Evolutionary conservation across 169 alveolate genomes (phyloP), one percentile per base, ranked within the genome.

Genomic region (Cryptosporidium ubiquitum): DNA sequence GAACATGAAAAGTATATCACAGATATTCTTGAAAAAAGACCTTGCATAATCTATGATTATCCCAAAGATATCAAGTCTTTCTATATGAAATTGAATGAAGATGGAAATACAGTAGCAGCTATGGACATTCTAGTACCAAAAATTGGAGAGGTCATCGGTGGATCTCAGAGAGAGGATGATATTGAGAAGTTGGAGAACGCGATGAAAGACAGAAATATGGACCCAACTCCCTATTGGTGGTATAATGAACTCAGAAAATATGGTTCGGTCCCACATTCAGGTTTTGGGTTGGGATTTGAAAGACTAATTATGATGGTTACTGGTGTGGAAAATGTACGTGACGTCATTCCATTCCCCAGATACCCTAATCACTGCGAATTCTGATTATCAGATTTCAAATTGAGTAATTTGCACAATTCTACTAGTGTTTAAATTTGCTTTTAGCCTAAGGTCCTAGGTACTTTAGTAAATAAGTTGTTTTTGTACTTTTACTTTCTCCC

Each of bases 201-300:
- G 94, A 97, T 97, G 84, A 84, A 85, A 68, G 98, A 97, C 85
- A 94, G 94, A 84, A 93, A 93, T 29, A 94, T 98, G 85, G 93
- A 94, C 29, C 68, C 73, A 37, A 91, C 93, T 52, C 95, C 92
- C 69, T 96, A 96, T 93, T 95, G 97, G 96, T 96, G 98, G 98
- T 96, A 96, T 86, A 71, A 95, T 75, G 98, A 96, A 44, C 91
- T 96, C 68, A 95, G 99, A 91, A 95, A 93, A 92, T 98, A 94
- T 91, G 99, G 99, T 52, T 93, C 99, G 14, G 97, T 97, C 47
- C 99, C 99, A 16, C 99, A 98, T 85, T 94, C 98, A 14, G 99
- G 99, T 39, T 98, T 98, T 86, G 99, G 99, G n/a, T 95, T 98
- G 47, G 98, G 98, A 26, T 97, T 98, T 92, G 99, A 98, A 95